Conservation (phyloP, 352 stramenopile genomes). For the Phytophthora fragariae region DNA sequence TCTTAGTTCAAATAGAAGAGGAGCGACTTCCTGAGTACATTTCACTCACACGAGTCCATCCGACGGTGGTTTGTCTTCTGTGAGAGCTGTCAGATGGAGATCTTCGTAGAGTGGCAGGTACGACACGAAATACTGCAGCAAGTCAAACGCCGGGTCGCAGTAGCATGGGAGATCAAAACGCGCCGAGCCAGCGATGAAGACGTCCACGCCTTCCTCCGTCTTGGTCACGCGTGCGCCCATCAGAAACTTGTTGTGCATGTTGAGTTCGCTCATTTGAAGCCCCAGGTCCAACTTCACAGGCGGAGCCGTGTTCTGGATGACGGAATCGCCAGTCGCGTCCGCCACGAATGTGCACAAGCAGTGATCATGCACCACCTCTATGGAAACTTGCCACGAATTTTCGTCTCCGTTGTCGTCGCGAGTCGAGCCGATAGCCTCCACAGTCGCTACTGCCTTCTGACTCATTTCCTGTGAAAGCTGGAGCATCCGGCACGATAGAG, state of each 20-base stretch:
- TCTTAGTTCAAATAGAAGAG: conserved; percentile 22
- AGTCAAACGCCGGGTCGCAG: conserved; percentile 42
- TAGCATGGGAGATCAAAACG: conserved; percentile 42
- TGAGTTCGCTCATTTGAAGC: conserved; percentile 45
- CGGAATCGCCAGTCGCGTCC: conserved; percentile 28
- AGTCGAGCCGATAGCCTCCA: conserved; percentile 47
- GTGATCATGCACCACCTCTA: conserved; percentile 61
- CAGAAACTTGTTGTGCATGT: conserved; percentile 50
- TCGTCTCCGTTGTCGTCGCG: conserved; percentile 27
- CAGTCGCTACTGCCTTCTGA: conserved; percentile 48
- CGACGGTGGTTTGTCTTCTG: conserved; percentile 22
- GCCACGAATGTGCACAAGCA: conserved; percentile 58
- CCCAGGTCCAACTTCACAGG: conserved; percentile 33
- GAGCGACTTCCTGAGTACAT: not conserved
- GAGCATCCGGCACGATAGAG: conserved; percentile 47
- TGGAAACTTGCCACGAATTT: conserved; percentile 53
- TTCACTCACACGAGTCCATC: conserved; percentile 16
- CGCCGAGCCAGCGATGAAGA: conserved; percentile 53
- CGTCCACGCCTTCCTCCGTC: conserved; percentile 32
- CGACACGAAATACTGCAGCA: conserved; percentile 66
- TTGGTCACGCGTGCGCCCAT: conserved; percentile 33
- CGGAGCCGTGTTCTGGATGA: conserved; percentile 25
- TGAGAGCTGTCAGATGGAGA: conserved; percentile 50
- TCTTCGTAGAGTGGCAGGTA: conserved; percentile 72
- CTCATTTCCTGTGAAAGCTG: conserved; percentile 35